A percentile compares a stretch with the other conserved stretches of the same genome.
These are phyloP conservation scores for Backusella sp. DNA, from an alignment of 192 early-diverging fungal species.

Conservation along the genomic window DNA sequence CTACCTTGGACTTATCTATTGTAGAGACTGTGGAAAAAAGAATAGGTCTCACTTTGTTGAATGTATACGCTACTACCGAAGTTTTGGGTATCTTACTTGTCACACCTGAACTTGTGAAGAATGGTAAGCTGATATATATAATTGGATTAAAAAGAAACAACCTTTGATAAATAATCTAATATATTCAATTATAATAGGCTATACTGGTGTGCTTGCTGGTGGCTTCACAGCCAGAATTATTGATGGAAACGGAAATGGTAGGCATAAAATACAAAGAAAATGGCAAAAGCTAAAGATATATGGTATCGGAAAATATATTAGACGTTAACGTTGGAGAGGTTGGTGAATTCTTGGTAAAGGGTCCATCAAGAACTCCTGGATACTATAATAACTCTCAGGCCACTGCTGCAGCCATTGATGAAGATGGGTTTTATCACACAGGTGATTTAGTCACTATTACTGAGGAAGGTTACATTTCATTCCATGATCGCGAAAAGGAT, in stretches of 20 bases:
- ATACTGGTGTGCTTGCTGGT: conserved; percentile 35
- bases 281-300: not conserved
- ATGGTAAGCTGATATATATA: not conserved
- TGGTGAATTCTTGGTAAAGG: conserved; percentile 52
- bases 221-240: conserved; percentile 40
- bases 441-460: conserved; percentile 56
- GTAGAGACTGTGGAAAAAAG: not conserved
- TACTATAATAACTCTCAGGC: conserved; percentile 47
- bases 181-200: conserved; percentile 27
- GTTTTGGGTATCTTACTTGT: not conserved
- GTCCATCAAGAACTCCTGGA: conserved; percentile 42
- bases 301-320: not conserved
- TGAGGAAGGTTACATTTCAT: conserved; percentile 59
- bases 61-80: conserved; percentile 10
- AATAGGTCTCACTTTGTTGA: not conserved
- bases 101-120: not conserved
- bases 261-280: not conserved
- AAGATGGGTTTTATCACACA: conserved; percentile 56
- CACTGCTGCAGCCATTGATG: conserved; percentile 38
- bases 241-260: conserved; percentile 46
- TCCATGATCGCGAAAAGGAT: conserved; percentile 77
- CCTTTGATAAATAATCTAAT: not conserved
- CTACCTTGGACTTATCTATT: not conserved
- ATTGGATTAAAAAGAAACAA: not conserved
- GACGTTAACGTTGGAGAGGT: conserved; percentile 39